A percentile compares a stretch with the other conserved stretches of the same genome.
Conservation (phyloP, 306 rosid species). For the Lotus japonicus region DNA sequence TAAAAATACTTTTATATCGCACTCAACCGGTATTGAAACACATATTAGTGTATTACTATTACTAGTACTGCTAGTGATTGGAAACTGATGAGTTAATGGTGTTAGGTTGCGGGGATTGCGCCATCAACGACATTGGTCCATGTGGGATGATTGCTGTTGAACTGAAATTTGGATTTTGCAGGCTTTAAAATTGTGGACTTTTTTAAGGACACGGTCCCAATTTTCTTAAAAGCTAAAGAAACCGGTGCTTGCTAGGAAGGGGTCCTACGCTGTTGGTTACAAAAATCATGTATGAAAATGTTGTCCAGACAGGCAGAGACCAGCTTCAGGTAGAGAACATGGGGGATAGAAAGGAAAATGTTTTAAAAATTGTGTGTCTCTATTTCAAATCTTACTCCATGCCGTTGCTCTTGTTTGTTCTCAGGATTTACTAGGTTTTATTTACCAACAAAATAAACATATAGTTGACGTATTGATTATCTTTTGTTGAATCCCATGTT, state of each 20-base stretch:
- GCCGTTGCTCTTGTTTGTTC: neutral
- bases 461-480: no score
- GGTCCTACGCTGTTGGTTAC: conserved; percentile 26
- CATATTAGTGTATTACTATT: no score
- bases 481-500: no score
- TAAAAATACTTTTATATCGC: no score
- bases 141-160: conserved; percentile 26
- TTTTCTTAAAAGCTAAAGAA: conserved; percentile 30
- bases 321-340: conserved; percentile 14
- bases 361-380: neutral
- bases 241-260: conserved; percentile 24
- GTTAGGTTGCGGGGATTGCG: conserved; percentile 61
- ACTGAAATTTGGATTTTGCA: conserved; percentile 33
- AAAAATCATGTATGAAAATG: neutral
- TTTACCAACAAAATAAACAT: no score
- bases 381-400: conserved; percentile 19
- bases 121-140: conserved; percentile 31
- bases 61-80: neutral
- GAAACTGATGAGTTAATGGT: conserved; percentile 11
- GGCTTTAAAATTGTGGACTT: conserved; percentile 23
- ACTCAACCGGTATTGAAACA: no score
- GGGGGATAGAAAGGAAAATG: neutral
- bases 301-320: neutral
- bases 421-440: neutral
- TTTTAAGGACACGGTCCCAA: conserved; percentile 33